Evolutionary conservation across 208 protist genomes (phyloP), one percentile per base, ranked within the genome.

Genomic region (Trypanosoma congolense): DNA sequence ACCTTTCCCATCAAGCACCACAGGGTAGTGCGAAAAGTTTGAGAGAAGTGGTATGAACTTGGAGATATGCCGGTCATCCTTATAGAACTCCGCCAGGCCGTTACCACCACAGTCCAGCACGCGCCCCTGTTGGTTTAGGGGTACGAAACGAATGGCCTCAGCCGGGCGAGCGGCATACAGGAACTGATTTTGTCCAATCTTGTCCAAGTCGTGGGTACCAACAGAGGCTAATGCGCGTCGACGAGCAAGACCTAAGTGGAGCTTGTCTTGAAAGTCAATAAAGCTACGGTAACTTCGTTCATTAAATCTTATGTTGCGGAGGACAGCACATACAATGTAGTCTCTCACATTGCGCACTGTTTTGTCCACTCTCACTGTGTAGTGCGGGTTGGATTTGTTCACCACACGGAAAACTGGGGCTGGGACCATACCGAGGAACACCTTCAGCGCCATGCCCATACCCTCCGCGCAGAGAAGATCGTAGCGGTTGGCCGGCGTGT

Each of bases 181-280:
- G 58, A 98, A 99, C 4, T 64, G 36, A 63, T 96, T 96, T 61
- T 78, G 21, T 28, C 74, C 46, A 35, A 99, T 80, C 28, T 92
- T 99, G 63, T 98, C 93, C 31, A 99, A 73, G 79, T 99, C 98
- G 73, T 99, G 98, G 12, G 98, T 99, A 55, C 98, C 98, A 68
- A 99, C 99, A 22, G 98, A 98, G 24, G 98, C 98, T 0, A 99
- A 74, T 3, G 86, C 96, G 56, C 98, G 87, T 50, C 97, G 90
- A 25, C 97, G 77, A 51, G 96, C 96, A 45, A 99, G 90, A 40
- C 98, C 99, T 29, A 92, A 81, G 80, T 99, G 98, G 30, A 99
- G 81, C 73, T 98, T 98, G 28, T 99, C 98, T 83, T 99, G 96
- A 45, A 98, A 91, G 65, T 99, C 97, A 70, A 99, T 99, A 66